A percentile compares a stretch with the other conserved stretches of the same genome.
These are phyloP conservation scores for Raphanus hybrid DNA, from an alignment of 441 rosid species.

Conservation along the genomic window DNA sequence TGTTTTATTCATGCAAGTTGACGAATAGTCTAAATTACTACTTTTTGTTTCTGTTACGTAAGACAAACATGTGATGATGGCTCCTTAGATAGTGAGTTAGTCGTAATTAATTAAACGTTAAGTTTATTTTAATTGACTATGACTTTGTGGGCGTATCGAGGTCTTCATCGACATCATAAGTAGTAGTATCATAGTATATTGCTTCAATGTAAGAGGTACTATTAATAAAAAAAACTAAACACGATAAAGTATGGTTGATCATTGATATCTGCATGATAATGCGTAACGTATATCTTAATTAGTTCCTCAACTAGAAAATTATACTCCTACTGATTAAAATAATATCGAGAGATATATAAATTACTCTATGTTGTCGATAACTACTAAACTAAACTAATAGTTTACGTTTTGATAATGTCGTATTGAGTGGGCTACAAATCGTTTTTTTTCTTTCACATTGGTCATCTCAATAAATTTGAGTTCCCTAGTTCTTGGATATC, in stretches of 20 bases:
- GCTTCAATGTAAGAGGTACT: neutral
- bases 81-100: neutral
- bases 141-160: conserved; percentile 21
- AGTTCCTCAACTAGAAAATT: conserved; percentile 14
- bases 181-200: neutral
- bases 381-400: neutral
- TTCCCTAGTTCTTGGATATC: conserved; percentile 26
- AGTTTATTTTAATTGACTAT: neutral
- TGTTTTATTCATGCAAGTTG: neutral
- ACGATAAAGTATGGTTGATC: neutral
- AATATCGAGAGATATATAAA: neutral
- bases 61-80: conserved; percentile 28
- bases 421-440: conserved; percentile 30
- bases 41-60: conserved; percentile 29
- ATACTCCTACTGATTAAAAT: conserved; percentile 4
- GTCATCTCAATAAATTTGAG: conserved; percentile 17
- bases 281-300: conserved; percentile 20
- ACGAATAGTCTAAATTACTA: neutral
- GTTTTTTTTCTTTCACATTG: conserved; percentile 9
- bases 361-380: neutral
- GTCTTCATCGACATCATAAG: conserved; percentile 29
- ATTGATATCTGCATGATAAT: conserved; percentile 2
- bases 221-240: neutral
- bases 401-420: neutral
- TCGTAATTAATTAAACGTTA: conserved; percentile 2